phyloP scores from a whole-genome alignment of 2,329 filamentous ascomycete species.

The Hypoxylon sp. region DNA sequence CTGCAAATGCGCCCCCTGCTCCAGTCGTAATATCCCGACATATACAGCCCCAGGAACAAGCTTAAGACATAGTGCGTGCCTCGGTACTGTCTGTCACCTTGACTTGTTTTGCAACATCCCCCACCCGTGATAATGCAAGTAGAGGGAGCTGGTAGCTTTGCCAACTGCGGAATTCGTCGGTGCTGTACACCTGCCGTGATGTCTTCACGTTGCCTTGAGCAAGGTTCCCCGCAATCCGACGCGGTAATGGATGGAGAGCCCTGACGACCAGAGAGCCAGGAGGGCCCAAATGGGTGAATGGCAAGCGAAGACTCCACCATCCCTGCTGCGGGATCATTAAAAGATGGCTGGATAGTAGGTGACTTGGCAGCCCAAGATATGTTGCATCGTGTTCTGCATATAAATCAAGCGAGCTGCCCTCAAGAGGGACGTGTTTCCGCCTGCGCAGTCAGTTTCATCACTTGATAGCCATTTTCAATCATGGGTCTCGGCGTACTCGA shows the following conservation, averaged over 20 bases:
- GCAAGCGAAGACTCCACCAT: slow-evolving; percentile 5
- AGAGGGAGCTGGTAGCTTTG: not conserved
- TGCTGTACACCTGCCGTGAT: slow-evolving; percentile 31
- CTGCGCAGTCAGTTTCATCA: not conserved
- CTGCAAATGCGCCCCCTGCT: too few relatives aligned
- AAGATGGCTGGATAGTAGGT: slow-evolving; percentile 3
- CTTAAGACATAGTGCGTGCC: not conserved
- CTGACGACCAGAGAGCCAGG: slow-evolving; percentile 1
- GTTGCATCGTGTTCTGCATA: slow-evolving; percentile 6
- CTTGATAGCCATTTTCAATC: not conserved
- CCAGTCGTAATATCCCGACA: too few relatives aligned
- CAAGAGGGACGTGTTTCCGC: not conserved
- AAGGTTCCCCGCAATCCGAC: slow-evolving; percentile 34
- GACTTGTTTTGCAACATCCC: not conserved
- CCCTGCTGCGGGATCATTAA: slow-evolving; percentile 2
- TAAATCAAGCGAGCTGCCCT: slow-evolving; percentile 6
- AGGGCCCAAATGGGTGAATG: not conserved
- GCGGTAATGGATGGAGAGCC: slow-evolving; percentile 10
- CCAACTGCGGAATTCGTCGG: slow-evolving; percentile 6
- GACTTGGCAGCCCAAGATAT: too few relatives aligned
- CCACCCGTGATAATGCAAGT: not conserved
- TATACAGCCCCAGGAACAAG: not conserved
- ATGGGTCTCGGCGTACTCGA: slow-evolving; percentile 46
- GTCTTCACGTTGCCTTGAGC: slow-evolving; percentile 20
- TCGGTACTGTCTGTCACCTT: not conserved